Base-by-base conservation (phyloP, 1,139 yeast genomes). In the Petasospora rhodanensis region DNA sequence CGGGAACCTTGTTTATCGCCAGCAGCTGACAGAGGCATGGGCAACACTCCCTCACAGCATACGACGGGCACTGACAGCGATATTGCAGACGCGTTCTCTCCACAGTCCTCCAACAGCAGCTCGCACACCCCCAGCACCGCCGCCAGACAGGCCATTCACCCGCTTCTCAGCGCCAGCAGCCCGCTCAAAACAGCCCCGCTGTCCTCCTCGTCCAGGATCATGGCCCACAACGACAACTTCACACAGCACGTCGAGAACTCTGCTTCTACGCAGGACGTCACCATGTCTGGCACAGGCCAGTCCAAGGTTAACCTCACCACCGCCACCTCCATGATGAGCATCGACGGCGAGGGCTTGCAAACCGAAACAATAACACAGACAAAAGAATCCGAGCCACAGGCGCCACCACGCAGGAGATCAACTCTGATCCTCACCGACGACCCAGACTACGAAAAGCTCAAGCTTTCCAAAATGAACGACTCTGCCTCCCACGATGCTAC, bases 381-480 rank as follows among this genome's bases (percentile, higher is more conserved):
- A n/a, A 12, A 21, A 21, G 7, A 21, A 12, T 6, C 37, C 8
- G 22, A 32, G 21, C 31, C 30, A 10, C 40, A 24, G 24, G 47
- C 35, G 5, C 41, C 37, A 16, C 46, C 48, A 32, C 50, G 64
- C 40, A 51, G 66, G 31, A 59, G 60, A 37, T 61, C 66, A 1
- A 61, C 66, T 0, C 22, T 62, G 22, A 58, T 62, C 7, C 44
- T 62, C 12, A 58, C 64, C 0, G 66, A 62, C 34, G 66, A 62
- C 18, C 48, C 52, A 19, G 64, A 59, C 16, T 49, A 52, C 45
- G 77, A 70, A 33, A 62, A 61, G 36, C 56, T 62, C 56, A 36
- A 29, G 32, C 40, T 24, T 26, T 39, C 26, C 32, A 35, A 14
- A n/a, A 26, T 12, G 18, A 14, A 24, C 4, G 18, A 18, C 12